phyloP scores from a whole-genome alignment of 148 eudicot species.

The Cornus suecica region DNA sequence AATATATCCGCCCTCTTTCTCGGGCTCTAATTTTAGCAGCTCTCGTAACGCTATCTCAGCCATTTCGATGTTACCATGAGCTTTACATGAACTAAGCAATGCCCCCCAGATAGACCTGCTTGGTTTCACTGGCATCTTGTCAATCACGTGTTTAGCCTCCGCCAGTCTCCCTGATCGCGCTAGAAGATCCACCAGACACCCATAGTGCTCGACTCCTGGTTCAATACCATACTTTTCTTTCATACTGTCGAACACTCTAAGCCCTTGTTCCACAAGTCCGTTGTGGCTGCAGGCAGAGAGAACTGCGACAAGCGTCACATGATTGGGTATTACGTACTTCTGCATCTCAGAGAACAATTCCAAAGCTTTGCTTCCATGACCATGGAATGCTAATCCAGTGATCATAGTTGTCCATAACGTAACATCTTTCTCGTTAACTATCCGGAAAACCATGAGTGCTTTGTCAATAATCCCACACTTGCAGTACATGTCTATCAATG shows the following conservation, averaged over 20 bases:
- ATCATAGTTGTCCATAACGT: conserved; percentile 27
- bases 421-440: conserved; percentile 12
- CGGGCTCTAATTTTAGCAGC: conserved; percentile 22
- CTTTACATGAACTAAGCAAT: conserved; percentile 20
- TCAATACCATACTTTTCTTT: conserved; percentile 15
- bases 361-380: conserved; percentile 20
- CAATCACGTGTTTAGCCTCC: conserved; percentile 13
- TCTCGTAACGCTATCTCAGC: conserved; percentile 22
- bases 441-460: conserved; percentile 17
- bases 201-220: conserved; percentile 25
- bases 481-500: conserved; percentile 27
- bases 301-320: conserved; percentile 22
- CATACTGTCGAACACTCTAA: conserved; percentile 18
- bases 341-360: conserved; percentile 21
- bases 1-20: conserved; percentile 24
- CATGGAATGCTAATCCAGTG: conserved; percentile 24
- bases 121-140: conserved; percentile 23
- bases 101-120: conserved; percentile 28
- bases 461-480: conserved; percentile 20
- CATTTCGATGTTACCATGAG: conserved; percentile 14
- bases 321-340: conserved; percentile 18
- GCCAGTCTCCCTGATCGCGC: conserved; percentile 20
- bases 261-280: conserved; percentile 22
- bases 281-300: conserved; percentile 24
- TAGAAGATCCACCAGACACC: conserved; percentile 23